Conservation (phyloP, 2,329 filamentous ascomycete genomes). For the Aureobasidium subglaciale region DNA sequence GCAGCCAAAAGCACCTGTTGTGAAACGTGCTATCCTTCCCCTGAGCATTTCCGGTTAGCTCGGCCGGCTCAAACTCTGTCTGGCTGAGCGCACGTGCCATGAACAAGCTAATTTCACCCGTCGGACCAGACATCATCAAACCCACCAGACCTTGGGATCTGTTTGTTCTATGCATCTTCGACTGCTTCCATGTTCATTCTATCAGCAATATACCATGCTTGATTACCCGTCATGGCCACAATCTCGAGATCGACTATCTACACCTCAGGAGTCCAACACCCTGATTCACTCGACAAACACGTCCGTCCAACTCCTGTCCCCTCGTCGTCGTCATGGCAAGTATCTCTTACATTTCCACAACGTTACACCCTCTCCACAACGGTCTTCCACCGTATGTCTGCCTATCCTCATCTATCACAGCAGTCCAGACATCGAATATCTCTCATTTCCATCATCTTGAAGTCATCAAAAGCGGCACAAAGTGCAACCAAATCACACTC, state of each 20-base stretch:
- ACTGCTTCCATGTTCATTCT: background rate
- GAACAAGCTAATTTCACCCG: constrained; percentile 3
- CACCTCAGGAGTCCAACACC: background rate
- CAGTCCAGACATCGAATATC: background rate
- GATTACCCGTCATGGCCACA: background rate
- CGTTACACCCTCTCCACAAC: background rate
- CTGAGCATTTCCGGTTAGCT: constrained; percentile 11
- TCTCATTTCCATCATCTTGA: background rate
- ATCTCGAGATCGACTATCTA: background rate
- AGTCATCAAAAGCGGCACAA: constrained; percentile 3
- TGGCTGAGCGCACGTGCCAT: background rate
- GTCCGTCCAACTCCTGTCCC: background rate
- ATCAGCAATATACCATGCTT: background rate
- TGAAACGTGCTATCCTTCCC: constrained; percentile 11
- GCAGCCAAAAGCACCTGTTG: background rate
- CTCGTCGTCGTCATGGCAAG: constrained; percentile 13
- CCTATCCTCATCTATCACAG: constrained; percentile 1
- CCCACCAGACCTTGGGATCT: background rate
- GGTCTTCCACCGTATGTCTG: constrained; percentile 6
- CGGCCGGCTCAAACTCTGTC: constrained; percentile 8
- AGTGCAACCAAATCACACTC: background rate
- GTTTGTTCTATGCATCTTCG: background rate
- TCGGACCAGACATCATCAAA: background rate
- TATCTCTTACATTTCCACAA: constrained; percentile 1
- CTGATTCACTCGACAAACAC: background rate